phyloP scores from a whole-genome alignment of 352 stramenopile species.

The Phytophthora tubulina region DNA sequence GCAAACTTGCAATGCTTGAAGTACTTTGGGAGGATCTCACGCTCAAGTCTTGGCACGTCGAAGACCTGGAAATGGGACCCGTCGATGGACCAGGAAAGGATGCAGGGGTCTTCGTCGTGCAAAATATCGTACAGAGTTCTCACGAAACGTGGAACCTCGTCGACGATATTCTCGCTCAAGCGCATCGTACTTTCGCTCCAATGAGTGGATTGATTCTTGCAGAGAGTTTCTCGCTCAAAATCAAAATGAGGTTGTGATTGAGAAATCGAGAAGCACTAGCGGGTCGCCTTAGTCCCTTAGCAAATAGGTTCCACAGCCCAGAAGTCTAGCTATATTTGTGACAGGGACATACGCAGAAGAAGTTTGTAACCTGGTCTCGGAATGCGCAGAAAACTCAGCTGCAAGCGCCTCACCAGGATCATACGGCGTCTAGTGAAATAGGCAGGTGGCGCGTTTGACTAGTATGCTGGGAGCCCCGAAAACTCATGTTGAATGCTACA shows the following conservation, averaged over 20 bases:
- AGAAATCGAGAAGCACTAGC: constrained; percentile 5
- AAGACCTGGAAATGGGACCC: constrained; percentile 77
- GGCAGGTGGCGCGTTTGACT: constrained; percentile 14
- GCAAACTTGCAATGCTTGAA: constrained; percentile 94
- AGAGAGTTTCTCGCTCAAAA: constrained; percentile 6
- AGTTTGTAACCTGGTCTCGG: neutral
- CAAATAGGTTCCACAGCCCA: neutral
- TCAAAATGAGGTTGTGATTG: constrained; percentile 24
- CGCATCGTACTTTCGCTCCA: constrained; percentile 14
- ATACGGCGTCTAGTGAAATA: constrained; percentile 7
- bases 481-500: neutral
- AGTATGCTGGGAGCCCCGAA: neutral
- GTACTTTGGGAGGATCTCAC: constrained; percentile 89
- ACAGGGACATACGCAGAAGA: constrained; percentile 12
- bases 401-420: constrained; percentile 5
- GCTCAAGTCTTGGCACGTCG: constrained; percentile 75
- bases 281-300: constrained; percentile 14
- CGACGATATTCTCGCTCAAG: constrained; percentile 13
- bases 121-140: constrained; percentile 78
- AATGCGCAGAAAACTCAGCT: constrained; percentile 34
- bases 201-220: neutral
- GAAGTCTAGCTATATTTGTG: constrained; percentile 16
- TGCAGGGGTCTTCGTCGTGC: constrained; percentile 62
- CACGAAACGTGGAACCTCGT: constrained; percentile 78
- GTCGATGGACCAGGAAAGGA: constrained; percentile 76